Base-by-base conservation (phyloP, 2,329 filamentous ascomycete species). In the Tolypocladium sp. region DNA sequence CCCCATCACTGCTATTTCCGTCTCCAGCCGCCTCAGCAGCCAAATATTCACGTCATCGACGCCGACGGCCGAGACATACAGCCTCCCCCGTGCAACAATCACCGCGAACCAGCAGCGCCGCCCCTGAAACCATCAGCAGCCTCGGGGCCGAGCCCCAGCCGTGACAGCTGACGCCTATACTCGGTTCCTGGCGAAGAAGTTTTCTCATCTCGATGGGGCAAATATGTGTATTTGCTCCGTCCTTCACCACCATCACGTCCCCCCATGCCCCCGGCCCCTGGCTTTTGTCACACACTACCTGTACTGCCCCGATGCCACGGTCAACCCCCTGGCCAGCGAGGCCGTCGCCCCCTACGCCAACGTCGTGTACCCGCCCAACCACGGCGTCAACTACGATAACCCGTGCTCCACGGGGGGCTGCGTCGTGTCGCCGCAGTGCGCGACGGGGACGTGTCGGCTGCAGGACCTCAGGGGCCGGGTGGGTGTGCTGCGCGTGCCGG, bases 171-270 rank as follows among this genome's bases (percentile, higher is more conserved):
- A 52, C 49, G 49, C 49, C 30, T 22, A 35, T 13, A 2, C 20
- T 52, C 30, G 9, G 20, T 35, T 35, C 25, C 49, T 52, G 20
- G 12, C 49, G 10, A 8, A 35, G 20, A 15, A 4, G 6, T 15
- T 15, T 4, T 27, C 35, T n/a, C 35, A 40, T 20, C 6, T 22
- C 17, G 37, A 46, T 7, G 20, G 33, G 27, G 30, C 4, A 20
- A 57, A 52, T 46, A 83, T 83, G 81, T 82, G 80, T 64, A 75
- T 72, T 61, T 77, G 76, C 68, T 77, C 78, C 62, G 78, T 78
- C 64, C 71, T 80, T 49, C 79, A 82, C 65, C 76, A 80, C 66
- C 80, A 83, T 65, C 80, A 81, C 63, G 64, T 76, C 37, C 66
- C 71, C 30, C 76, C 78, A 7, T 81, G 78, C 63, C 63, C 63